phyloP scores from a whole-genome alignment of 441 rosid species.

The California macrophylla region DNA sequence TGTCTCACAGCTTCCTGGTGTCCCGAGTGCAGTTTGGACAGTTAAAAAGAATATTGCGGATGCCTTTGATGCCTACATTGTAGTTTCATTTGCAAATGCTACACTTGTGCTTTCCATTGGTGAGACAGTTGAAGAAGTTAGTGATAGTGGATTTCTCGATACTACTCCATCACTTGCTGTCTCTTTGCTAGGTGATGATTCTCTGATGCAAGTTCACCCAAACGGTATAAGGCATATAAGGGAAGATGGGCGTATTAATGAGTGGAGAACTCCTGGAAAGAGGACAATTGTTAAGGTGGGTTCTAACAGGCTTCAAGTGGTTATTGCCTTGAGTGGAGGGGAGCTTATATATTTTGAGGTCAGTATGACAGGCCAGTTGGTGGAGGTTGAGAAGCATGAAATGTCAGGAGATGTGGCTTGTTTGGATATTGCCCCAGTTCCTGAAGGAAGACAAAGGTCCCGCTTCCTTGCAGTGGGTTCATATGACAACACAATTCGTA shows the following conservation, averaged over 20 bases:
- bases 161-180: slow-evolving; percentile 88
- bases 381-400: slow-evolving; percentile 97
- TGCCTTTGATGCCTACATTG: slow-evolving; percentile 93
- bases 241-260: slow-evolving; percentile 93
- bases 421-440: slow-evolving; percentile 92
- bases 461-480: slow-evolving; percentile 96
- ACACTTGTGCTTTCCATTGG: slow-evolving; percentile 98
- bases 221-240: slow-evolving; percentile 91
- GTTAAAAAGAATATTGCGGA: slow-evolving; percentile 78
- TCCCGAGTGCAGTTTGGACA: slow-evolving; percentile 98
- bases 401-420: slow-evolving; percentile 97
- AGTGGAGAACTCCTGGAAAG: slow-evolving; percentile 99
- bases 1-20: slow-evolving; percentile 96
- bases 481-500: slow-evolving; percentile 79
- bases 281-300: slow-evolving; percentile 94
- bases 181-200: slow-evolving; percentile 79
- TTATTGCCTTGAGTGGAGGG: slow-evolving; percentile 89
- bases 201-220: slow-evolving; percentile 94
- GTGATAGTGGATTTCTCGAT: slow-evolving; percentile 91
- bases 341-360: slow-evolving; percentile 95
- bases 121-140: slow-evolving; percentile 94
- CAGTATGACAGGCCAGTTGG: slow-evolving; percentile 83
- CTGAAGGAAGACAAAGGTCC: slow-evolving; percentile 97
- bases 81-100: slow-evolving; percentile 91
- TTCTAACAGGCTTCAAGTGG: slow-evolving; percentile 85